These are phyloP conservation scores for Exophiala alcalophila DNA, from an alignment of 2,329 filamentous ascomycete genomes.

Conservation along the genomic window DNA sequence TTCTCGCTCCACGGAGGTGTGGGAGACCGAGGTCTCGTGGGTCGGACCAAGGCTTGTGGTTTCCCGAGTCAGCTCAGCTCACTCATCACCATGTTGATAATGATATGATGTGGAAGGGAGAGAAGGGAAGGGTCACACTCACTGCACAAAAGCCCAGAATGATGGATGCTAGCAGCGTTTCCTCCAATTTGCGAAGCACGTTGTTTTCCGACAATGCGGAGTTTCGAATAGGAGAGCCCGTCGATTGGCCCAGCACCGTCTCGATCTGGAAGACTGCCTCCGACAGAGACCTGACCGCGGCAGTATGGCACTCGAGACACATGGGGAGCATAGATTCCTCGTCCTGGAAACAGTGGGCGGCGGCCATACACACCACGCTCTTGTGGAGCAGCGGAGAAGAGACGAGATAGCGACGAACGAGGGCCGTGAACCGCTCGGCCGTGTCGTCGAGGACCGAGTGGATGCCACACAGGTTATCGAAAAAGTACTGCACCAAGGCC, in stretches of 20 bases:
- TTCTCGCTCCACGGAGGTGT: slow-evolving; percentile 17
- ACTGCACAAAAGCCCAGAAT: slow-evolving; percentile 18
- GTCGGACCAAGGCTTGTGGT: slow-evolving; percentile 19
- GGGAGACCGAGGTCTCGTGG: slow-evolving; percentile 18
- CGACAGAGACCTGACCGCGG: slow-evolving; percentile 15
- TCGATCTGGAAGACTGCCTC: slow-evolving; percentile 18
- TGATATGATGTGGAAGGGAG: neutral
- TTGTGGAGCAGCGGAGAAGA: slow-evolving; percentile 17
- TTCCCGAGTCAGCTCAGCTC: slow-evolving; percentile 4
- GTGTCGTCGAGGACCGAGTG: slow-evolving; percentile 18
- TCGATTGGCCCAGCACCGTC: slow-evolving; percentile 14
- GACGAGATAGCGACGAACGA: slow-evolving; percentile 16
- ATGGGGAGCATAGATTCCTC: slow-evolving; percentile 17
- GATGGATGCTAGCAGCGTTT: slow-evolving; percentile 18
- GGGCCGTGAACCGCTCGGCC: slow-evolving; percentile 17
- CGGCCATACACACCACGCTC: slow-evolving; percentile 18
- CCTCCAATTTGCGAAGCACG: slow-evolving; percentile 18
- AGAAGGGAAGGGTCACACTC: slow-evolving; percentile 3
- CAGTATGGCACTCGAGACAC: slow-evolving; percentile 16
- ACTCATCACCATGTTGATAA: neutral
- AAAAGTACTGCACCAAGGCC: slow-evolving; percentile 18
- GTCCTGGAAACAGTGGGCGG: slow-evolving; percentile 18
- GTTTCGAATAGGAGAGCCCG: slow-evolving; percentile 10
- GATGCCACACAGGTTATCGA: slow-evolving; percentile 17
- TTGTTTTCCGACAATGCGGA: slow-evolving; percentile 11